These are phyloP conservation scores for Talaromyces stipitatus DNA, from an alignment of 495 filamentous ascomycete species.

Conservation along the genomic window DNA sequence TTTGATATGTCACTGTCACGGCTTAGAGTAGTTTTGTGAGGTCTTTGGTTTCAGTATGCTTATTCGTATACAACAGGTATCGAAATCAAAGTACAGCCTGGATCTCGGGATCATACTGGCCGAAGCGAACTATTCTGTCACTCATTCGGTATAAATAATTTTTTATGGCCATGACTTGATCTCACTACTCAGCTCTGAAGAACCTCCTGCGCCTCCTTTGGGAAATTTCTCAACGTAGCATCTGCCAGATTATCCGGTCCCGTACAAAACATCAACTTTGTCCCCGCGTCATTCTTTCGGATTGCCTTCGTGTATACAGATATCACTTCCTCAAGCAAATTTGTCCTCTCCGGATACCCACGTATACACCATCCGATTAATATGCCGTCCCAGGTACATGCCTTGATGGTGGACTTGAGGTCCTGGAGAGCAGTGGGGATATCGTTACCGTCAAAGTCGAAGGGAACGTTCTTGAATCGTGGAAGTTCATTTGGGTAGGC, in stretches of 20 bases:
- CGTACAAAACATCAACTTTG: constrained; percentile 1
- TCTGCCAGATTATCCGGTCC: neutral
- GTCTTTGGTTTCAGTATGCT: no score
- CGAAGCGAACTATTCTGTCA: no score
- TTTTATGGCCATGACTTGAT: neutral
- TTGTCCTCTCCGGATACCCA: neutral
- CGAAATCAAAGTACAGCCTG: no score
- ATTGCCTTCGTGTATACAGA: neutral
- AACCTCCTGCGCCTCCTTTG: neutral
- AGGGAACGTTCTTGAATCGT: neutral
- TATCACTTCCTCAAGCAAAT: neutral
- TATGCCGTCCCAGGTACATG: neutral
- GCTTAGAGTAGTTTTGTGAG: no score
- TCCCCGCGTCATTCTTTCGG: neutral
- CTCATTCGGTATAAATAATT: no score
- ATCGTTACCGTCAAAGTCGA: neutral
- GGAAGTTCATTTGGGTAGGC: neutral
- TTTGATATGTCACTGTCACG: no score
- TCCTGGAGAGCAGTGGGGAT: neutral
- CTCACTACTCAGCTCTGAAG: neutral
- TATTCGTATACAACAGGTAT: no score
- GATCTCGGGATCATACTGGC: no score
- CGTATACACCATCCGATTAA: constrained; percentile 1
- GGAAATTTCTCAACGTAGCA: neutral
- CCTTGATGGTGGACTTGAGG: neutral